Percentiles rank a stretch among this genome's conserved stretches.
These are phyloP conservation scores for Colletotrichum kahawae DNA, from an alignment of 2,329 filamentous ascomycete genomes.

Conservation along the genomic window DNA sequence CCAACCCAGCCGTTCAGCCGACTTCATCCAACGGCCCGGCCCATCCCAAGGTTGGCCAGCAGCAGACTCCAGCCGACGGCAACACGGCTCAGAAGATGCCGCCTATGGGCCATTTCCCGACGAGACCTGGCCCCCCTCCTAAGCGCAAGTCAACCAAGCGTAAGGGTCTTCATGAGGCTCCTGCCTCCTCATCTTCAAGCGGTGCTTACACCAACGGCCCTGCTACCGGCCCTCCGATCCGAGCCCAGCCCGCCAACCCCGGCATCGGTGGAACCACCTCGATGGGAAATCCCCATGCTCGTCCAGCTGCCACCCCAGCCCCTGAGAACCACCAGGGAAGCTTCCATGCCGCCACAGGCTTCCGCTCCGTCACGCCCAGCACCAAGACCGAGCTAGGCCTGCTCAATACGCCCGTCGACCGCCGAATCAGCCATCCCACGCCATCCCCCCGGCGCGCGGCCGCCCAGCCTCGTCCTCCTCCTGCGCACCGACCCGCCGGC, in stretches of 20 bases:
- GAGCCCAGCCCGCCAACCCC: background rate
- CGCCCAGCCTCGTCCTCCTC: background rate
- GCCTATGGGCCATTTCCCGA: background rate
- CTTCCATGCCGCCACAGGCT: background rate
- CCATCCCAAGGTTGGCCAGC: too few species aligned
- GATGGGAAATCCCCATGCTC: rapidly evolving
- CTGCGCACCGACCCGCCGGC: too few species aligned
- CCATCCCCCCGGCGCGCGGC: background rate
- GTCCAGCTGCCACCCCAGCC: rapidly evolving
- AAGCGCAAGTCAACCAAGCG: background rate
- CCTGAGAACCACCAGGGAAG: background rate
- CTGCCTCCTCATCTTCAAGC: too few species aligned
- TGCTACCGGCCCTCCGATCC: rapidly evolving
- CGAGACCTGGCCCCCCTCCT: background rate
- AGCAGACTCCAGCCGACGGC: background rate
- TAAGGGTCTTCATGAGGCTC: background rate
- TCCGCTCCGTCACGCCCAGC: background rate
- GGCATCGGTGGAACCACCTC: rapidly evolving
- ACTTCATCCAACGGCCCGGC: too few species aligned
- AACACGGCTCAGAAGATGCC: background rate
- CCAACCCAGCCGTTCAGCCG: too few species aligned
- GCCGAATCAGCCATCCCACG: background rate
- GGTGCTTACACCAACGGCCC: too few species aligned
- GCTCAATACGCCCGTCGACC: background rate
- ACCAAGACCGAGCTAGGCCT: background rate